These are phyloP conservation scores for Pythium aquatile DNA, from an alignment of 352 stramenopile species.

Conservation along the genomic window DNA sequence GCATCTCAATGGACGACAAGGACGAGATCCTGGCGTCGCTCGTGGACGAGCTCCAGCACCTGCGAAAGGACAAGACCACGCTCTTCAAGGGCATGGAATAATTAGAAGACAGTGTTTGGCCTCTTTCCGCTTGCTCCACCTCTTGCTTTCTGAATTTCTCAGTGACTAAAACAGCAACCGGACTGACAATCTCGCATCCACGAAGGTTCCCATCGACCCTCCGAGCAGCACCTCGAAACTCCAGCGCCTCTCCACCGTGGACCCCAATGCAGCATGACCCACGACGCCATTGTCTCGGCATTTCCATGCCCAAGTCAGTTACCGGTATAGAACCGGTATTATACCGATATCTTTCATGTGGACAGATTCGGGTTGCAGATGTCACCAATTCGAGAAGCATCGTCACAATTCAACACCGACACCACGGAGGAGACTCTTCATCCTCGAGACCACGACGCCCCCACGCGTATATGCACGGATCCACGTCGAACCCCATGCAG, in stretches of 20 bases:
- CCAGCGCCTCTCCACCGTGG: too few relatives aligned
- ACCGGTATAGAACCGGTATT: constrained; percentile 3
- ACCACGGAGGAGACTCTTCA: not conserved
- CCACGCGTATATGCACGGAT: not conserved
- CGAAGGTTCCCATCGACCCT: too few relatives aligned
- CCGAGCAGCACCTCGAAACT: too few relatives aligned
- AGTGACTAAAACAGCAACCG: not conserved
- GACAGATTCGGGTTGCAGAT: constrained; percentile 10
- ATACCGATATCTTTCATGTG: constrained; percentile 3
- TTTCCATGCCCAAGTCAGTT: not conserved
- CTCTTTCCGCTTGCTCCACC: not conserved
- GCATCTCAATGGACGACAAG: constrained; percentile 88
- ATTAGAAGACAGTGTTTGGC: constrained; percentile 18
- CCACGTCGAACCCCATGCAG: not conserved
- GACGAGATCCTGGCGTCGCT: constrained; percentile 81
- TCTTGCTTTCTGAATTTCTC: not conserved
- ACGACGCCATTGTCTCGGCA: not conserved
- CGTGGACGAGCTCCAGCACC: constrained; percentile 77
- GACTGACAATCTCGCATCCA: not conserved
- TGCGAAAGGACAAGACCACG: constrained; percentile 84
- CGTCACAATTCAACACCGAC: not conserved
- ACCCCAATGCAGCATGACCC: not conserved
- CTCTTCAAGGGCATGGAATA: constrained; percentile 78
- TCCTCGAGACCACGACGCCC: not conserved
- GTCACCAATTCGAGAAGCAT: constrained; percentile 1